Base-by-base conservation (phyloP, 345 rosid species). In the Hibiscus mutabilis region DNA sequence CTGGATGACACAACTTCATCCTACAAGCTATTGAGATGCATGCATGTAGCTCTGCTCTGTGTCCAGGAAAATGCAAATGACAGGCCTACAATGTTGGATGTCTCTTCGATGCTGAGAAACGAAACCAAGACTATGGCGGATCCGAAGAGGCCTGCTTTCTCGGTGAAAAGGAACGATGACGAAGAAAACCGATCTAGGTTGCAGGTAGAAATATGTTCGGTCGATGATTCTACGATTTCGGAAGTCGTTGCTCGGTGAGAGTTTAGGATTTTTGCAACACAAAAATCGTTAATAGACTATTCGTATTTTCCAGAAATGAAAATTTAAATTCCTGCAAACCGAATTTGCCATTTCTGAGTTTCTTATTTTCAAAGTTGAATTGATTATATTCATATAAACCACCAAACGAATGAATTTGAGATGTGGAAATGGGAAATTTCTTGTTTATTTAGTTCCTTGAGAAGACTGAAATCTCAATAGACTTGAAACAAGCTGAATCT, bases 51-150 rank as follows among this genome's bases (percentile, higher is more conserved):
- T 4, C 25, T 71, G n/a, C 16, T 71, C 2, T 70, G 74, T 15
- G 66, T 71, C 57, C 74, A 59, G n/a, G 66, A 71, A 71, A 47
- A 44, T n/a, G 55, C 56, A n/a, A 40, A 59, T 6, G 74, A 71
- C 37, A 25, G 74, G 22, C 66, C 74, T 37, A 40, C 58, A 25
- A 71, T 71, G 66, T 59, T 59, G 25, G 37, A 73, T 18, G 70
- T 63, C 5, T 51, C 12, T 22, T 63, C 70, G 2, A 63, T 73
- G 70, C 70, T 73, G 4, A 58, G 24, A 58, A 58, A 58, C 21
- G 29, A 63, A 63, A 19, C 2, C 10, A 19, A n/a, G 10, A 0
- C 2, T 11, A 40, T 19, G 68, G 68, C 51, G 4, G 3, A 8
- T 21, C 73, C 73, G 9, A 53, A 52, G n/a, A 71, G 57, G 27